A percentile compares a stretch with the other conserved stretches of the same genome.
These are phyloP conservation scores for Hortaea werneckii DNA, from an alignment of 2,329 filamentous ascomycete genomes.

Conservation along the genomic window DNA sequence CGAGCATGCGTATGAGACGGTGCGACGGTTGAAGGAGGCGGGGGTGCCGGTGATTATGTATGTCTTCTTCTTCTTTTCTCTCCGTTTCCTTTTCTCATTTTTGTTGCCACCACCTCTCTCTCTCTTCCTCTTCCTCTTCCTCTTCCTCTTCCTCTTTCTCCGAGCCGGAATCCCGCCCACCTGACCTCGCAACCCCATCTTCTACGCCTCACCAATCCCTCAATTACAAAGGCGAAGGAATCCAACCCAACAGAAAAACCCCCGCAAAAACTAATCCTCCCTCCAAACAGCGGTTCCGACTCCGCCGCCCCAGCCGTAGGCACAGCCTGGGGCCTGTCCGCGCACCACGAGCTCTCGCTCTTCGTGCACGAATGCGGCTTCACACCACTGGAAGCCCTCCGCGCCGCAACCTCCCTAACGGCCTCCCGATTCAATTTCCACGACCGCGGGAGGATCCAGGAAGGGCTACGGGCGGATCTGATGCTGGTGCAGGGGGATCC, in stretches of 20 bases:
- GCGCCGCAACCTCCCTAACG: slow-evolving; percentile 30
- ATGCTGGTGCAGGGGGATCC: slow-evolving; percentile 36
- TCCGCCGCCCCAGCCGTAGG: slow-evolving; percentile 34
- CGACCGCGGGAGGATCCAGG: slow-evolving; percentile 32
- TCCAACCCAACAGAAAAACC: no score
- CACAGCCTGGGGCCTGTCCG: slow-evolving; percentile 33
- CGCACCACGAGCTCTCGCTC: slow-evolving; percentile 34
- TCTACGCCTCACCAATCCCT: no score
- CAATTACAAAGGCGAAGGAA: no score
- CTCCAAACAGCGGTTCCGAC: slow-evolving; percentile 30
- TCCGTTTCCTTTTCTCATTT: no score
- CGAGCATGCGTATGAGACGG: slow-evolving; percentile 33
- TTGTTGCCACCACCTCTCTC: no score
- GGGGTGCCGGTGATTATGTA: slow-evolving; percentile 34
- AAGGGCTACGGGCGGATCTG: slow-evolving; percentile 33
- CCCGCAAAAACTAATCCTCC: no score
- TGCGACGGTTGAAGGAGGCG: slow-evolving; percentile 28
- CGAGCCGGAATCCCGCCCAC: no score
- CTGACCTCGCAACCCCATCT: no score
- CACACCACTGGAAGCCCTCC: slow-evolving; percentile 32
- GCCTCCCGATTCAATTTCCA: slow-evolving; percentile 31
- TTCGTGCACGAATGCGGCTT: slow-evolving; percentile 34
- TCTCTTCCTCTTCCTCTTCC: no score
- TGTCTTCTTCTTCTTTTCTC: slow-evolving; percentile 6
- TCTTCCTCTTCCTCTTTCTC: no score